Evolutionary conservation across 2,329 filamentous ascomycete genomes (phyloP), one percentile per base, ranked within the genome.

Genomic region (Neonectria hederae): DNA sequence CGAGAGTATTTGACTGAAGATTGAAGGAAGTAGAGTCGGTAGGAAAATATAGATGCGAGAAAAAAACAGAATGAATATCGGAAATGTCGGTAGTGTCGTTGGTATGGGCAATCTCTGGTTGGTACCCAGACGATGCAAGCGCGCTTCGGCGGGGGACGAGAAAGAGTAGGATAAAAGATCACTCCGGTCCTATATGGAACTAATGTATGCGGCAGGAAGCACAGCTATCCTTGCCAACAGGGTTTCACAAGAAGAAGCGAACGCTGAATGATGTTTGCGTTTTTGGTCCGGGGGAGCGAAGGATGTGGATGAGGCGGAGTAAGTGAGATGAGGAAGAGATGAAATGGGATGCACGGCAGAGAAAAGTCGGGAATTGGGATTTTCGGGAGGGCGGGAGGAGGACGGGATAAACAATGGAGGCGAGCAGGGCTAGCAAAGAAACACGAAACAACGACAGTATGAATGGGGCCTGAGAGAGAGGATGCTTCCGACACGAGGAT

Each of bases 171-270:
- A 57, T 5, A 54, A 38, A 22, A 48, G 28, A 54, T 28, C 22
- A 59, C 68, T 59, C 40, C 54, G 52, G 57, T 32, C 49, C 38
- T 55, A 54, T 61, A 52, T 48, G 42, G 51, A 54, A 55, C 48
- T 59, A 54, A 59, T 65, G 57, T 63, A 46, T 57, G 67, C 52
- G 63, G 46, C 59, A 69, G 69, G 71, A 65, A 73, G 71, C 71
- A 65, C 71, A 73, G 71, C 71, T 73, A 65, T 67, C 66, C 68
- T 66, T 42, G 59, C 53, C 56, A 53, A 58, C 40, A 48, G 46
- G 49, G 71, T 72, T 66, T 54, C 62, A 72, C 69, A 69, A 58
- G 52, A 59, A 61, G 71, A 73, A 69, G 68, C 59, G 69, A 72
- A 62, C 49, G 63, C 43, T 61, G 56, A 49, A 55, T 24, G 40